phyloP scores from a whole-genome alignment of 306 rosid genomes.

The barrel medic (Medicago truncatula) region DNA sequence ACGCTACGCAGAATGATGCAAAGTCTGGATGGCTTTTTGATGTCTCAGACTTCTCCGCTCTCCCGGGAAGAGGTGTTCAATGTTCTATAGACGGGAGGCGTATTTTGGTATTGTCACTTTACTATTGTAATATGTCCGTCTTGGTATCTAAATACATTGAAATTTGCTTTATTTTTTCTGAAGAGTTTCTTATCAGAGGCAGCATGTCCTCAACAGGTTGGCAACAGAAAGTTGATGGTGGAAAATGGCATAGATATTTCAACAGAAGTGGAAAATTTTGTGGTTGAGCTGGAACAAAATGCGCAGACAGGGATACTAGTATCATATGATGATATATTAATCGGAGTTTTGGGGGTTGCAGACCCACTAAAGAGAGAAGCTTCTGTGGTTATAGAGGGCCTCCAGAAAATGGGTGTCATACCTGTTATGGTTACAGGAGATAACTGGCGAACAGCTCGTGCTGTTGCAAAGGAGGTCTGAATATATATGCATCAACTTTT shows the following conservation, averaged over 20 bases:
- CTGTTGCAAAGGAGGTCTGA: slow-evolving; percentile 92
- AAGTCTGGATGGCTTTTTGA: slow-evolving; percentile 83
- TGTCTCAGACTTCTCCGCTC: slow-evolving; percentile 75
- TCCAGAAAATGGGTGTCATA: slow-evolving; percentile 81
- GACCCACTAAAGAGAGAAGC: slow-evolving; percentile 98
- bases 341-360: slow-evolving; percentile 89
- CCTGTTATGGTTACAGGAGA: slow-evolving; percentile 99
- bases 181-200: slow-evolving; percentile 45
- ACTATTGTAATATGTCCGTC: slow-evolving; percentile 28
- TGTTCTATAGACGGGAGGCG: slow-evolving; percentile 73
- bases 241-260: slow-evolving; percentile 78
- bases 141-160: slow-evolving; percentile 18
- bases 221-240: slow-evolving; percentile 85
- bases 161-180: slow-evolving; percentile 29
- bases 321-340: slow-evolving; percentile 62
- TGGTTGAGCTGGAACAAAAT: slow-evolving; percentile 86
- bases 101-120: slow-evolving; percentile 59
- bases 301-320: slow-evolving; percentile 91
- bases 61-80: slow-evolving; percentile 88
- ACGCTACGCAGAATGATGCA: slow-evolving; percentile 46
- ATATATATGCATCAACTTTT: slow-evolving; percentile 19
- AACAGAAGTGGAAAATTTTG: slow-evolving; percentile 69
- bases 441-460: slow-evolving; percentile 94
- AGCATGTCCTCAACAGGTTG: slow-evolving; percentile 66
- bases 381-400: slow-evolving; percentile 87